A percentile compares a stretch with the other conserved stretches of the same genome.
phyloP scores from a whole-genome alignment of 2,329 filamentous ascomycete genomes.

The Sporothrix sp. region DNA sequence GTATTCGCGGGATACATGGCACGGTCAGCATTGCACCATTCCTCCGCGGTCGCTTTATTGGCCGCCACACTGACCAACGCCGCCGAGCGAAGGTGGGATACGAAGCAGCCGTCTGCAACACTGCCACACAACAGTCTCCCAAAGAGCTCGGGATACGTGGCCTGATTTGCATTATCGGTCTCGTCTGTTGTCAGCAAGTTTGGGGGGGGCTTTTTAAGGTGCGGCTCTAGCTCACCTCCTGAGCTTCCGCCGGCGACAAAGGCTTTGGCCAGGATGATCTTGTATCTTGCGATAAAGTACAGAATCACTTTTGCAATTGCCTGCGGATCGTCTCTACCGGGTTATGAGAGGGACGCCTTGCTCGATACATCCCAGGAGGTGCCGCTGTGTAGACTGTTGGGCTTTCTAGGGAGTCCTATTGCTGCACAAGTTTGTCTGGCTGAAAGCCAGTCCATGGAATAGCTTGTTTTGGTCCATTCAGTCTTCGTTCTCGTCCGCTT shows the following conservation, averaged over 20 bases:
- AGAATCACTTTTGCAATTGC: constrained; percentile 31
- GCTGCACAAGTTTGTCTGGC: constrained; percentile 28
- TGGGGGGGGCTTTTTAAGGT: too few species aligned
- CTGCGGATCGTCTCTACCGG: constrained; percentile 28
- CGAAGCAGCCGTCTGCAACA: constrained; percentile 34
- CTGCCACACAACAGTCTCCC: constrained; percentile 31
- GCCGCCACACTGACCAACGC: constrained; percentile 37
- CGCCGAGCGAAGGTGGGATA: constrained; percentile 28
- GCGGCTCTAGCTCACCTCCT: constrained; percentile 19
- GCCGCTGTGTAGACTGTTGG: constrained; percentile 37
- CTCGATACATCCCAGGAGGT: constrained; percentile 49
- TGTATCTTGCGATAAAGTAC: constrained; percentile 25
- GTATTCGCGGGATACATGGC: constrained; percentile 29
- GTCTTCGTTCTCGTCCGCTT: too few species aligned
- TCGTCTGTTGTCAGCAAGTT: too few species aligned
- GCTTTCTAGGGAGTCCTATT: constrained; percentile 30
- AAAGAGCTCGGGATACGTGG: constrained; percentile 35
- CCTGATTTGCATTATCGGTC: too few species aligned
- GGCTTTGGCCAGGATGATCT: constrained; percentile 23
- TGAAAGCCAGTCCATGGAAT: too few species aligned
- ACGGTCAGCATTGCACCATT: constrained; percentile 38
- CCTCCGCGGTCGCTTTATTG: constrained; percentile 32
- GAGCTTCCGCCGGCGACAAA: constrained; percentile 29
- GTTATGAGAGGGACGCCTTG: constrained; percentile 27
- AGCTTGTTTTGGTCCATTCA: too few species aligned